phyloP scores from a whole-genome alignment of 768 basidiomycete genomes.

The Lactarius indigo region DNA sequence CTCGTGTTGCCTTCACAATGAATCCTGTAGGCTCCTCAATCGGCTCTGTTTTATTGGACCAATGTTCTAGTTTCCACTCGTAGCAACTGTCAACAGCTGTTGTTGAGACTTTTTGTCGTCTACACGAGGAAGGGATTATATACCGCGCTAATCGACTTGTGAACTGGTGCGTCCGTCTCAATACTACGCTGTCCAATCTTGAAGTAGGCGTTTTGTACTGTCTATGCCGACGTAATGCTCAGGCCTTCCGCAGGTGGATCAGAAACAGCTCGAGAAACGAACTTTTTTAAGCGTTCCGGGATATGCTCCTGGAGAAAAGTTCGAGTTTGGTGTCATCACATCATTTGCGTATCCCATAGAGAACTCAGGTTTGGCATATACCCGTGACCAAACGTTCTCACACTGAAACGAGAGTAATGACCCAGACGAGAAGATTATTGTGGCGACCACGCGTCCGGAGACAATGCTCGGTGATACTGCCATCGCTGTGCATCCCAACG shows the following conservation, averaged over 20 bases:
- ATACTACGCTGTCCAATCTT: constrained; percentile 93
- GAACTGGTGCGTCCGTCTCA: constrained; percentile 95
- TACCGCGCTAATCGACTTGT: constrained; percentile 82
- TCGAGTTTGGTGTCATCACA: constrained; percentile 75
- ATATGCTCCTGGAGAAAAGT: constrained; percentile 91
- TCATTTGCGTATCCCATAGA: constrained; percentile 96
- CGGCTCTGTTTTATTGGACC: neutral
- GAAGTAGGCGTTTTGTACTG: constrained; percentile 52
- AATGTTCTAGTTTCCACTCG: constrained; percentile 10
- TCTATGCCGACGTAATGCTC: neutral
- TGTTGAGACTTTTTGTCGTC: constrained; percentile 79
- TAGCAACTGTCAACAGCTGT: constrained; percentile 79
- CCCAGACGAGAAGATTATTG: constrained; percentile 35
- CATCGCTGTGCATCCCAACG: constrained; percentile 65
- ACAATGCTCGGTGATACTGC: constrained; percentile 99
- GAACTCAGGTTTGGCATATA: constrained; percentile 55
- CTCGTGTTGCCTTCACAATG: constrained; percentile 94
- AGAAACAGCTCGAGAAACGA: constrained; percentile 80
- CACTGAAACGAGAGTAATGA: neutral
- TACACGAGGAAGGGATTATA: constrained; percentile 88
- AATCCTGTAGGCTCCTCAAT: constrained; percentile 53
- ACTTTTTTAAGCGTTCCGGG: constrained; percentile 89
- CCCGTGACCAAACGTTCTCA: neutral
- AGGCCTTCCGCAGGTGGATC: constrained; percentile 64
- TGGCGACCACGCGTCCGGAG: constrained; percentile 97